phyloP scores from a whole-genome alignment of 306 rosid species.

The Acacia confusa region DNA sequence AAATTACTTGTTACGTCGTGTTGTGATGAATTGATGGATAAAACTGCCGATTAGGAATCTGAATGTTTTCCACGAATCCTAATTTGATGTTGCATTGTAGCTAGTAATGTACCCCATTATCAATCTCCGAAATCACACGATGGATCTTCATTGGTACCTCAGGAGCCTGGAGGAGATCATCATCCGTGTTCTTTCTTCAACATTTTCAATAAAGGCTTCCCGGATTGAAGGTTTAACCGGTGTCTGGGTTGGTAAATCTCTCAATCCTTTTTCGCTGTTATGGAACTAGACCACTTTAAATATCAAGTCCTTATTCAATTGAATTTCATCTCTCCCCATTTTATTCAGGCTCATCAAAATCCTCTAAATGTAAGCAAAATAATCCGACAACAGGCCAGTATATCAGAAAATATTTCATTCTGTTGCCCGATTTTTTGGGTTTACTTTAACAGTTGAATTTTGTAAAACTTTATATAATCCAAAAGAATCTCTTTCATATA shows the following conservation, averaged over 20 bases:
- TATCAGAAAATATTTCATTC: background rate
- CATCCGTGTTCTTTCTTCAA: slow-evolving; percentile 65
- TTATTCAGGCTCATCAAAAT: background rate
- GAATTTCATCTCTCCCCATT: background rate
- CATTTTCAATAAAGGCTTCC: slow-evolving; percentile 76
- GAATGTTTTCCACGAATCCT: background rate
- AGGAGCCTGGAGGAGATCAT: slow-evolving; percentile 86
- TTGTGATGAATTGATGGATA: background rate
- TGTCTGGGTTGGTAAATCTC: slow-evolving; percentile 80
- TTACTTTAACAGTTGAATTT: background rate
- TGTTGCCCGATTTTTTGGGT: background rate
- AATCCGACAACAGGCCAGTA: background rate
- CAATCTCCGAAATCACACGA: slow-evolving; percentile 78
- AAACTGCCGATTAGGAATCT: background rate
- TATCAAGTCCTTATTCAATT: background rate
- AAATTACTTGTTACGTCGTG: background rate
- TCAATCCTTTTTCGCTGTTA: background rate
- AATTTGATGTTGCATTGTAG: slow-evolving; percentile 41
- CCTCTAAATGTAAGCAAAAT: background rate
- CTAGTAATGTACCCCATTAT: slow-evolving; percentile 84
- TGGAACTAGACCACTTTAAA: background rate
- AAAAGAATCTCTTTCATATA: background rate
- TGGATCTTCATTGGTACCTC: slow-evolving; percentile 92
- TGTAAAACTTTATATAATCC: background rate
- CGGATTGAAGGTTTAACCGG: slow-evolving; percentile 77